Percentiles rank a stretch among this genome's conserved stretches.
phyloP scores from a whole-genome alignment of 495 filamentous ascomycete genomes.

The Penicillium fimorum region DNA sequence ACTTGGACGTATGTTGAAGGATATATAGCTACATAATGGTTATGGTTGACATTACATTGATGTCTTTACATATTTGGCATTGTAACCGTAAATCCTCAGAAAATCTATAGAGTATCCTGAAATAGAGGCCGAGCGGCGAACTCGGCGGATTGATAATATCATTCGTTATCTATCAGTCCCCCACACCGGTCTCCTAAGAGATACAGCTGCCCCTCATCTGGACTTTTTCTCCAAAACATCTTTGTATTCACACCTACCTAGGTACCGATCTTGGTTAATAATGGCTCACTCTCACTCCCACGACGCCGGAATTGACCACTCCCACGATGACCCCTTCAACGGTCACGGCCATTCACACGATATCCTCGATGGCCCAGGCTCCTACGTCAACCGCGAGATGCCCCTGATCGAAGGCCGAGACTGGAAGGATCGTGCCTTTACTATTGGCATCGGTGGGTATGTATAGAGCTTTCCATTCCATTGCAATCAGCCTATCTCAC shows the following conservation, averaged over 20 bases:
- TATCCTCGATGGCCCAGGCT: constrained; percentile 91
- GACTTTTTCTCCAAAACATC: constrained; percentile 3
- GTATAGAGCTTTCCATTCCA: constrained; percentile 24
- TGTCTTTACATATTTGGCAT: too few species aligned
- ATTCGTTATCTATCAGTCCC: constrained; percentile 26
- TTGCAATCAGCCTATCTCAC: background rate
- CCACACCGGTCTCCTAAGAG: constrained; percentile 15
- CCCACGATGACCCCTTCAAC: constrained; percentile 62
- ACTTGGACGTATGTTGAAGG: background rate
- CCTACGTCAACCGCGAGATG: constrained; percentile 87
- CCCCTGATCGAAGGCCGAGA: constrained; percentile 82
- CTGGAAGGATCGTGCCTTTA: constrained; percentile 91
- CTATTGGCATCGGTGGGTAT: constrained; percentile 94
- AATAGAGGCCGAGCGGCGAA: constrained; percentile 17
- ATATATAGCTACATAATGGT: background rate
- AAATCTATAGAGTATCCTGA: background rate
- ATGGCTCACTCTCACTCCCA: constrained; percentile 59
- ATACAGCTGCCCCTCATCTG: constrained; percentile 23
- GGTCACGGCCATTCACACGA: constrained; percentile 96
- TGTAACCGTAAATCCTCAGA: background rate
- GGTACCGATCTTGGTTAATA: background rate
- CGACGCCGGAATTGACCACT: constrained; percentile 50
- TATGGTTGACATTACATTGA: background rate
- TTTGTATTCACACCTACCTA: constrained; percentile 1
- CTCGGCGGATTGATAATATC: constrained; percentile 21